Conservation (phyloP, 2,329 filamentous ascomycete species). For the Aspergillus quadricinctus region DNA sequence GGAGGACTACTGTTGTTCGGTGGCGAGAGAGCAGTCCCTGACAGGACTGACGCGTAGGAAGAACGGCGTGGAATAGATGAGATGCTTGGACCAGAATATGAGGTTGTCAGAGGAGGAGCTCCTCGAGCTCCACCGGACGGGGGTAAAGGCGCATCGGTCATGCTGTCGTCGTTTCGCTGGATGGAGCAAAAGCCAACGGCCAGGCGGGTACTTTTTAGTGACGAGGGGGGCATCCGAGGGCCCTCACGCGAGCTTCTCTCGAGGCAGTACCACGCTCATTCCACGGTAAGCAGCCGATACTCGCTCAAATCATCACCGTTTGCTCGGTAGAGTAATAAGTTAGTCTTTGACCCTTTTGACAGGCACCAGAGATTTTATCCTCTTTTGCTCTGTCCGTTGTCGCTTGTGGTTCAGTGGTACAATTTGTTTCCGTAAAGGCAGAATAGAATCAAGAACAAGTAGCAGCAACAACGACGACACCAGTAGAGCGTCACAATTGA, state of each 20-base stretch:
- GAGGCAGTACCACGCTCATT: neutral
- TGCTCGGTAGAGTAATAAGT: neutral
- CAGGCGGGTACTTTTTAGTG: constrained; percentile 4
- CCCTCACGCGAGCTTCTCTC: constrained; percentile 6
- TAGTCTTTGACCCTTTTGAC: neutral
- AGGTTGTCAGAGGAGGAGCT: constrained; percentile 28
- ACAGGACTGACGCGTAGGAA: constrained; percentile 60
- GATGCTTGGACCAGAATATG: constrained; percentile 31
- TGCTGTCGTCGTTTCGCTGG: constrained; percentile 28
- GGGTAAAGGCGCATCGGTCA: constrained; percentile 43
- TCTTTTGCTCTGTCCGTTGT: neutral
- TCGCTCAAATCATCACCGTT: neutral
- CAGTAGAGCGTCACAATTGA: neutral
- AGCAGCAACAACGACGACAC: neutral
- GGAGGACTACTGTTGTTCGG: constrained; percentile 43
- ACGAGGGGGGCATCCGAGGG: neutral
- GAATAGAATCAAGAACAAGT: neutral
- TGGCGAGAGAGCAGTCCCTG: constrained; percentile 44
- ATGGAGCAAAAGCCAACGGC: constrained; percentile 11
- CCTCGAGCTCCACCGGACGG: constrained; percentile 39
- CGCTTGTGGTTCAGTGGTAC: neutral
- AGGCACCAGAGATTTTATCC: neutral
- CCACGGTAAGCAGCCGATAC: neutral
- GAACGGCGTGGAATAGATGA: constrained; percentile 48
- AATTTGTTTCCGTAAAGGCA: neutral